Evolutionary conservation across 805 yeast species (phyloP), one percentile per base, ranked within the genome.

Genomic region (Lipomyces orientalis): DNA sequence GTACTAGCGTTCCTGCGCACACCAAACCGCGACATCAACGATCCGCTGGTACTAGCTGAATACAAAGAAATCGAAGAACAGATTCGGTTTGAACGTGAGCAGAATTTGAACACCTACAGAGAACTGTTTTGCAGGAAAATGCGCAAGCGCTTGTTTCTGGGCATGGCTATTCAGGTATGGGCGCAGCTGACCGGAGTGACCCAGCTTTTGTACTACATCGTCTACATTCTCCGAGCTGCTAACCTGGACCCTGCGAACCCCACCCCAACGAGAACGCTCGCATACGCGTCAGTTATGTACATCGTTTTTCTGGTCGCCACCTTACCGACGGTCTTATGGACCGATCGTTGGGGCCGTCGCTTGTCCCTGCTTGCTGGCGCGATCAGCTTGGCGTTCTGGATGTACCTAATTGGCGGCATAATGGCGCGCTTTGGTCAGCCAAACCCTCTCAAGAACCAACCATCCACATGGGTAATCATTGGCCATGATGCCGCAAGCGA

Each of bases 71-170:
- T 93, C 76, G 93, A 93, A 79, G 95, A 90, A 75, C 84, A 87
- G 33, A 91, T 93, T 4, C 77, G 91, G 55, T 76, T 90, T 34
- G 89, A 90, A 62, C 82, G 97, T 67, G 79, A 90, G 57, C 97
- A 6, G 2, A 3, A 39, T 1, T 49, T 25, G 10, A 49, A 16
- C 25, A 5, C 25, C 1, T 49, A 5, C 54, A 22, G 1, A 7
- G 25, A 49, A 6, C 54, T 49, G 1, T n/a, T 49, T 10, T n/a
- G 10, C 5, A 0, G 25, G 2, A 49, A 22, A 91, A 76, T 52
- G 88, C 97, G 2, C 96, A 91, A 76, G 86, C 91, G 81, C 91
- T 93, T 82, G 97, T 93, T 63, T 88, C 95, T 0, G 92, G 93
- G 78, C 93, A 93, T 80, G 97, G 97, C 1, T 97, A 97, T 1